Conservation (phyloP, 2,329 filamentous ascomycete genomes). For the Raffaelea deltoideospora region DNA sequence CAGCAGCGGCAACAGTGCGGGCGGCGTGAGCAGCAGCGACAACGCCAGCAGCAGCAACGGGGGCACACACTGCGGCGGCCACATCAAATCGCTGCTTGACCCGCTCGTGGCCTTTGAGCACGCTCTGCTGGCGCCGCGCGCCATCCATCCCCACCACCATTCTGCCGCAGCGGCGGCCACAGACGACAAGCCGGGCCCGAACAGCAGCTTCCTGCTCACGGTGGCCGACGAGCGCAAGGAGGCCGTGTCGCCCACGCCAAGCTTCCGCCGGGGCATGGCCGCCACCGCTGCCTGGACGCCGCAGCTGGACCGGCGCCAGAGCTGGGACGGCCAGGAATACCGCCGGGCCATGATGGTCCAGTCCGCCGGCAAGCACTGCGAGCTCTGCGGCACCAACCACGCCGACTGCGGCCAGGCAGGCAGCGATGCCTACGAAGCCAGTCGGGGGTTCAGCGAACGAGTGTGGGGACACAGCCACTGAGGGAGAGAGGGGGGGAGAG, state of each 20-base stretch:
- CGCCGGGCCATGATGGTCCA: slow-evolving; percentile 26
- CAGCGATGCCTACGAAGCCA: slow-evolving; percentile 1
- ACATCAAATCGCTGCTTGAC: too few species aligned
- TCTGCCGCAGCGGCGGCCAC: slow-evolving; percentile 3
- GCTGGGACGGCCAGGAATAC: slow-evolving; percentile 37
- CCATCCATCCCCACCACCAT: slow-evolving; percentile 3
- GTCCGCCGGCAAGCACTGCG: slow-evolving; percentile 3
- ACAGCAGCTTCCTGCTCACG: too few species aligned
- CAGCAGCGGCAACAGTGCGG: too few species aligned
- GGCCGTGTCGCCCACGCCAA: slow-evolving; percentile 9
- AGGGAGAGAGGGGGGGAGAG: too few species aligned
- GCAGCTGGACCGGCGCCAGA: slow-evolving; percentile 27
- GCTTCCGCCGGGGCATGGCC: slow-evolving; percentile 18
- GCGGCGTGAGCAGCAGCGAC: too few species aligned
- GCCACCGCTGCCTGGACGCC: slow-evolving; percentile 31
- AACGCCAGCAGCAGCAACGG: too few species aligned
- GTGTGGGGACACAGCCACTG: too few species aligned
- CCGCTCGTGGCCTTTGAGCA: slow-evolving; percentile 4
- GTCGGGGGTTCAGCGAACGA: slow-evolving; percentile 6
- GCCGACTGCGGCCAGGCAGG: not conserved
- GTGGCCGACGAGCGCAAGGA: too few species aligned
- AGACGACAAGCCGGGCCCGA: too few species aligned
- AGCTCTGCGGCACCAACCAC: not conserved
- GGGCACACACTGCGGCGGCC: too few species aligned
- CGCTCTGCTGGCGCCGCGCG: slow-evolving; percentile 3